Conservation (phyloP, 768 basidiomycete species). For the Agrocybe chaxingu region DNA sequence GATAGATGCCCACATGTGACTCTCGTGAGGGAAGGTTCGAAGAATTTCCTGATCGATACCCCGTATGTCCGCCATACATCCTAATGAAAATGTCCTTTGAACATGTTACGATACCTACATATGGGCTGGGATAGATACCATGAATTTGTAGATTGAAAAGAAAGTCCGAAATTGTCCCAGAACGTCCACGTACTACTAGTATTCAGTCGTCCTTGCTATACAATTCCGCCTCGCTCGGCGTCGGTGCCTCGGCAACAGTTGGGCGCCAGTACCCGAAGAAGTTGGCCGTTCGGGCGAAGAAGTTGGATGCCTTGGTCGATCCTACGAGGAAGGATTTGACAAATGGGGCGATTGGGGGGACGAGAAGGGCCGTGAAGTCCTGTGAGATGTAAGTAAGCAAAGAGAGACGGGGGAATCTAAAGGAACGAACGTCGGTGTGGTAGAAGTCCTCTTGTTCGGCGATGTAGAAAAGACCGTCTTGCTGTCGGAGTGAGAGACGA, state of each 20-base stretch:
- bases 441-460: slow-evolving; percentile 57
- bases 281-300: slow-evolving; percentile 27
- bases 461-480: slow-evolving; percentile 40
- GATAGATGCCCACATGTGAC: too few relatives aligned
- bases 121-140: slow-evolving; percentile 1
- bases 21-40: too few relatives aligned
- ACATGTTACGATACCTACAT: too few relatives aligned
- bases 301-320: slow-evolving; percentile 21
- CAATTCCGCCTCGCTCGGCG: slow-evolving; percentile 18
- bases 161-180: not conserved
- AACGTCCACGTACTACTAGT: too few relatives aligned
- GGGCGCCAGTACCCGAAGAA: slow-evolving; percentile 31
- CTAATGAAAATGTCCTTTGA: too few relatives aligned
- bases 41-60: too few relatives aligned
- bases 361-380: slow-evolving; percentile 40
- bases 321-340: slow-evolving; percentile 27
- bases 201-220: slow-evolving; percentile 19
- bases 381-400: slow-evolving; percentile 7
- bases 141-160: slow-evolving; percentile 29
- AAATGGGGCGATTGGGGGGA: slow-evolving; percentile 39
- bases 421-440: slow-evolving; percentile 43
- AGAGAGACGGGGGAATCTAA: not conserved
- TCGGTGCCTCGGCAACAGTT: slow-evolving; percentile 1
- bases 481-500: slow-evolving; percentile 48
- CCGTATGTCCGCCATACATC: too few relatives aligned